These are phyloP conservation scores for Trichoderma hamatum DNA, from an alignment of 2,329 filamentous ascomycete genomes.

Conservation along the genomic window DNA sequence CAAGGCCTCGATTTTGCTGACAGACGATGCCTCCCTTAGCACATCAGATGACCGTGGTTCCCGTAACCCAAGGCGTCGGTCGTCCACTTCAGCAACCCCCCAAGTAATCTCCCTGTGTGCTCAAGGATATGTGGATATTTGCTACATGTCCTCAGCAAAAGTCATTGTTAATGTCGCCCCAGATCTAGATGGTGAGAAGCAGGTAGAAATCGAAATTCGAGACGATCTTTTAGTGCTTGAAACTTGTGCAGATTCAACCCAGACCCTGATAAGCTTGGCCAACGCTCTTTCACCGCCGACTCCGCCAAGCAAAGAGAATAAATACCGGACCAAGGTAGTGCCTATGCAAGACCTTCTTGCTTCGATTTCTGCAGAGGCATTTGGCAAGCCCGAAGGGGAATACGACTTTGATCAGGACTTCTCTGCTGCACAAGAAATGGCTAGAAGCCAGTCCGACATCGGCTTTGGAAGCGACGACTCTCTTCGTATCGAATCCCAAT, in stretches of 20 bases:
- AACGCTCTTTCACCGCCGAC: conserved; percentile 82
- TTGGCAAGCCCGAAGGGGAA: conserved; percentile 63
- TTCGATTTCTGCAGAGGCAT: conserved; percentile 86
- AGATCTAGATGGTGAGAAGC: conserved; percentile 59
- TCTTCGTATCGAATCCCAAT: conserved; percentile 49
- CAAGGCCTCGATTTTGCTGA: conserved; percentile 80
- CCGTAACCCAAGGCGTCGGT: conserved; percentile 33
- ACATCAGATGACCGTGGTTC: conserved; percentile 29
- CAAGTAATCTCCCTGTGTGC: conserved; percentile 62
- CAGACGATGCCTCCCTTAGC: conserved; percentile 66
- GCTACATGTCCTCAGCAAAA: conserved; percentile 82
- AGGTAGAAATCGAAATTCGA: conserved; percentile 77
- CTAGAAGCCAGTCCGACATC: conserved; percentile 42
- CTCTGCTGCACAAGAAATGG: conserved; percentile 54
- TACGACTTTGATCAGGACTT: conserved; percentile 68
- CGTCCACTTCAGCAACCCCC: conserved; percentile 45
- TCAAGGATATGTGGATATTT: conserved; percentile 82
- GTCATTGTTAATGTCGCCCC: conserved; percentile 63
- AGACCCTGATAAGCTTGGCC: conserved; percentile 80
- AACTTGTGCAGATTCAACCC: conserved; percentile 94
- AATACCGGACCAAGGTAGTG: conserved; percentile 85
- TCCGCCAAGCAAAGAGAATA: conserved; percentile 78
- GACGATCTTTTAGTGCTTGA: conserved; percentile 90
- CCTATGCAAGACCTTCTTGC: conserved; percentile 86
- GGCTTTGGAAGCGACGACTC: conserved; percentile 41